Evolutionary conservation across 1,284 basidiomycete species (phyloP).

Genomic region (Boletus hoseneyae): DNA sequence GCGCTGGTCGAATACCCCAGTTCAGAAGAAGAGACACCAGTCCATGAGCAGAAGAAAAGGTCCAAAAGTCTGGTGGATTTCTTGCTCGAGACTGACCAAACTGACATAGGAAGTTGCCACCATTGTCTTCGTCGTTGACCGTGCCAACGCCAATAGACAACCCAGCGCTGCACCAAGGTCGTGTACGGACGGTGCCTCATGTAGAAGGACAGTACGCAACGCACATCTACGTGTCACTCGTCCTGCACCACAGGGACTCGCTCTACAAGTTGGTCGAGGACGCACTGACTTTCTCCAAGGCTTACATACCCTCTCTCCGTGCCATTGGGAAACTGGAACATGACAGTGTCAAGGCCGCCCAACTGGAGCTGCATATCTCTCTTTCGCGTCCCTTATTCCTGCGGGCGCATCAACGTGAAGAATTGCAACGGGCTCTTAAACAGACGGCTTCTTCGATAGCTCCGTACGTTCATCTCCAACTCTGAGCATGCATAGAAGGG

Average conservation of each 20-base stretch:
- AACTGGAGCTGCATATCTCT: conserved; percentile 63
- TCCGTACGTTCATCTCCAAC: conserved; percentile 42
- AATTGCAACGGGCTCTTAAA: conserved; percentile 58
- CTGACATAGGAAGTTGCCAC: conserved; percentile 54
- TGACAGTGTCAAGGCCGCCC: conserved; percentile 1
- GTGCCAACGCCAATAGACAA: conserved; percentile 52
- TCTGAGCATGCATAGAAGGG: conserved; percentile 5
- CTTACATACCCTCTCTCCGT: conserved; percentile 45
- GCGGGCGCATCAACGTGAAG: conserved; percentile 71
- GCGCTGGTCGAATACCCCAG: conserved; percentile 32
- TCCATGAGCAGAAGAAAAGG: conserved; percentile 29
- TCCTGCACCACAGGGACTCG: conserved; percentile 39
- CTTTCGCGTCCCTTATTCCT: conserved; percentile 74
- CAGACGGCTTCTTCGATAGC: conserved; percentile 41
- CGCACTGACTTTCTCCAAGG: conserved; percentile 44
- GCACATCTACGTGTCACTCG: conserved; percentile 68
- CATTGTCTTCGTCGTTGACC: conserved; percentile 48
- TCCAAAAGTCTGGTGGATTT: conserved; percentile 1
- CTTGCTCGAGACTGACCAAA: conserved; percentile 11
- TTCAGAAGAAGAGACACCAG: conserved; percentile 32
- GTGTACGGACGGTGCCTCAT: conserved; percentile 68
- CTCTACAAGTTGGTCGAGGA: conserved; percentile 48
- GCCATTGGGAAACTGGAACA: conserved; percentile 35
- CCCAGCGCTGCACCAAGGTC: conserved; percentile 73
- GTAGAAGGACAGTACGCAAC: conserved; percentile 78